phyloP scores from a whole-genome alignment of 2,329 filamentous ascomycete genomes.

The Diaporthe helianthi region DNA sequence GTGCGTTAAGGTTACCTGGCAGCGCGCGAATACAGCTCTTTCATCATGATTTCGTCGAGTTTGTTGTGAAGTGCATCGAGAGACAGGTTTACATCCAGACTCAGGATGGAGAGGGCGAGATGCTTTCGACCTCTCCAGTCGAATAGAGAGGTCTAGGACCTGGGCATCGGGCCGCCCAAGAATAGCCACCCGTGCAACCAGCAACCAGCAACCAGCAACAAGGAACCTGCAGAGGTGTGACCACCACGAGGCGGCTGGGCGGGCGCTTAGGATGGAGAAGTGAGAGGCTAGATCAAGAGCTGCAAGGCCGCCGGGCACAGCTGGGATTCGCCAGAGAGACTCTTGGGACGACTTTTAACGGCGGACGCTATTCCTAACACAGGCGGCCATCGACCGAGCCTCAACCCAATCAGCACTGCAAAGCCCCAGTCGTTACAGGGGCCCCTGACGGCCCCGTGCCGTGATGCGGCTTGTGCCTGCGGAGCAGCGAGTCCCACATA shows the following conservation, averaged over 20 bases:
- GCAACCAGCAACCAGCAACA: too few species aligned
- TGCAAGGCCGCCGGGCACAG: slow-evolving; percentile 23
- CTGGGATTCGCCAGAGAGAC: slow-evolving; percentile 32
- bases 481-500: slow-evolving; percentile 7
- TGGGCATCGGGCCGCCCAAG: slow-evolving; percentile 26
- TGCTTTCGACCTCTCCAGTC: slow-evolving; percentile 5
- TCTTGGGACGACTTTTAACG: slow-evolving; percentile 3
- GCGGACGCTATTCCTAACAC: slow-evolving; percentile 23
- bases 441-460: slow-evolving; percentile 20
- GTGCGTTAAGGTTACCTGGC: slow-evolving; percentile 13
- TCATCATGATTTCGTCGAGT: slow-evolving; percentile 10
- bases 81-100: not conserved
- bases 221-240: slow-evolving; percentile 35
- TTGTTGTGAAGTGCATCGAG: slow-evolving; percentile 8
- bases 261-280: slow-evolving; percentile 34
- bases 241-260: slow-evolving; percentile 28
- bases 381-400: slow-evolving; percentile 20
- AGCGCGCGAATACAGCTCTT: not conserved
- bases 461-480: slow-evolving; percentile 22
- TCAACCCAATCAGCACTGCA: slow-evolving; percentile 29
- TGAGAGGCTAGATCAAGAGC: slow-evolving; percentile 31
- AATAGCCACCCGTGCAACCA: slow-evolving; percentile 31
- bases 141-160: slow-evolving; percentile 27
- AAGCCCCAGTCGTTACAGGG: not conserved
- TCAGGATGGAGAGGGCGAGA: not conserved